Evolutionary conservation across 805 yeast genomes (phyloP).

Genomic region (Saitoella complicata): DNA sequence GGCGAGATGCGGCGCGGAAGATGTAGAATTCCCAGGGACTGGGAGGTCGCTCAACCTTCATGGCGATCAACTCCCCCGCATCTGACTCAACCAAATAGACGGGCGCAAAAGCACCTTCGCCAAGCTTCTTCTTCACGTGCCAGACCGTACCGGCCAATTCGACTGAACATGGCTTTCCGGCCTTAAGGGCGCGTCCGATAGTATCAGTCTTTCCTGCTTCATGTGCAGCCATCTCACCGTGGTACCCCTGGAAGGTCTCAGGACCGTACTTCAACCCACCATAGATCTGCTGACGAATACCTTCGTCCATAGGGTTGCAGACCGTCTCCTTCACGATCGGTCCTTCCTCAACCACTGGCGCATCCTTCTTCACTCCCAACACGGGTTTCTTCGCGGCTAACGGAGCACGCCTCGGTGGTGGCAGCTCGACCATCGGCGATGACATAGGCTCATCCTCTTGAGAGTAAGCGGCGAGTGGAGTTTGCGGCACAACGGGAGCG

Average conservation of each 20-base stretch:
- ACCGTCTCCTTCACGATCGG: slow-evolving; percentile 10
- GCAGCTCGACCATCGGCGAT: no score
- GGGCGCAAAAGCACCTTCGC: slow-evolving; percentile 67
- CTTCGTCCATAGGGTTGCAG: slow-evolving; percentile 32
- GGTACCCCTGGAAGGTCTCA: slow-evolving; percentile 20
- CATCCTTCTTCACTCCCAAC: neutral
- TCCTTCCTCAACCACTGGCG: neutral
- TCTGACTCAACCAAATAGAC: slow-evolving; percentile 57
- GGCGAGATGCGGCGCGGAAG: slow-evolving; percentile 36
- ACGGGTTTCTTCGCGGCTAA: no score
- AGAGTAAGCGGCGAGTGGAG: no score
- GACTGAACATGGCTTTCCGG: slow-evolving; percentile 2
- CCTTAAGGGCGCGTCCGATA: slow-evolving; percentile 2
- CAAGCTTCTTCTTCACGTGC: slow-evolving; percentile 37
- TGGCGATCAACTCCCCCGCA: slow-evolving; percentile 40
- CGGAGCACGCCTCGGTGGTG: no score
- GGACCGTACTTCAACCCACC: slow-evolving; percentile 24
- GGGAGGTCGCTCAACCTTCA: slow-evolving; percentile 57
- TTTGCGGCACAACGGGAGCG: no score
- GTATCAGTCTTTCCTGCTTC: slow-evolving; percentile 11
- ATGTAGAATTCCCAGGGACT: slow-evolving; percentile 73
- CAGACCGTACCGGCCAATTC: slow-evolving; percentile 25
- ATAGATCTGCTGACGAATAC: slow-evolving; percentile 26
- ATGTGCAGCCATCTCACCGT: slow-evolving; percentile 3
- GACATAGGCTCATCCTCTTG: no score